These are phyloP conservation scores for Sanghuangporus sanghuang DNA, from an alignment of 1,284 basidiomycete genomes.

Conservation along the genomic window DNA sequence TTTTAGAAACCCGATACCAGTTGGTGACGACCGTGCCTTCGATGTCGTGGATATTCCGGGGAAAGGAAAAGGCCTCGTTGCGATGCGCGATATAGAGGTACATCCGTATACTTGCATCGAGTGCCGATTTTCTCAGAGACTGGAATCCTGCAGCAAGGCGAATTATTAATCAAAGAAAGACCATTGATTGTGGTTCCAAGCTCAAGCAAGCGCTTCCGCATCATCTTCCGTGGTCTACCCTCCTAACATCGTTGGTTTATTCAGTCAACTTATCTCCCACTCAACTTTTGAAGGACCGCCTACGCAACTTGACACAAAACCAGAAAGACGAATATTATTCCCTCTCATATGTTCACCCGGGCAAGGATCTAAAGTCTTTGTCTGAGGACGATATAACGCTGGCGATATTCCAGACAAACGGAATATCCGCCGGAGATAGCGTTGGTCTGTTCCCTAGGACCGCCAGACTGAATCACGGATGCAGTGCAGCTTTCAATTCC, in stretches of 20 bases:
- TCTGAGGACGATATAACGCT: conserved; percentile 40
- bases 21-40: conserved; percentile 20
- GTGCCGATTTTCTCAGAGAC: too few species aligned
- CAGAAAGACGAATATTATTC: conserved; percentile 41
- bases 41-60: conserved; percentile 32
- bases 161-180: conserved; percentile 46
- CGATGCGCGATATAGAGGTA: conserved; percentile 34
- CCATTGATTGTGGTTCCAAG: conserved; percentile 49
- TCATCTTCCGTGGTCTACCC: background rate
- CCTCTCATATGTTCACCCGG: conserved; percentile 50
- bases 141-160: conserved; percentile 41
- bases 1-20: background rate
- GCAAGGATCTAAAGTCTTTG: conserved; percentile 31
- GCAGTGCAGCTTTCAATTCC: conserved; percentile 56
- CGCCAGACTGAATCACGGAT: conserved; percentile 61
- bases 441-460: conserved; percentile 58
- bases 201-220: conserved; percentile 32
- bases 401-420: conserved; percentile 63
- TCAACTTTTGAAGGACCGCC: conserved; percentile 33
- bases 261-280: conserved; percentile 41
- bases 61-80: conserved; percentile 37
- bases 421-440: conserved; percentile 43
- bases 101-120: background rate
- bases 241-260: background rate
- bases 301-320: conserved; percentile 29